Conservation (phyloP, 441 rosid genomes). For the Sinapis alba region DNA sequence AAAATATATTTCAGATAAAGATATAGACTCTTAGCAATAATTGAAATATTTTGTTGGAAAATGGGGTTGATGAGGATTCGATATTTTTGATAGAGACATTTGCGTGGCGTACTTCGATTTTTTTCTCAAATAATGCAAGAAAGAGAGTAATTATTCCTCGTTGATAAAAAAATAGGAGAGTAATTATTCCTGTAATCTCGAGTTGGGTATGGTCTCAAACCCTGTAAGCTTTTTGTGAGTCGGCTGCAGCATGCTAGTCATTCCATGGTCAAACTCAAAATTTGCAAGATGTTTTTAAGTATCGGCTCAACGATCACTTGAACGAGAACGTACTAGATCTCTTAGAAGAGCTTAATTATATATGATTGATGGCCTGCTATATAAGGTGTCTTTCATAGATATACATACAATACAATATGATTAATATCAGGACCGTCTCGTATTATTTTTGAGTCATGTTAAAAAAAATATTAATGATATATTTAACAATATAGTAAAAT, state of each 20-base stretch:
- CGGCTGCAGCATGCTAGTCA: background rate
- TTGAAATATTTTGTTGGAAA: slow-evolving; percentile 2
- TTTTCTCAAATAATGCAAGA: background rate
- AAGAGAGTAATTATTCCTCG: background rate
- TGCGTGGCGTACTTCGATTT: background rate
- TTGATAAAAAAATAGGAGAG: no score
- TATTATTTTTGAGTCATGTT: no score
- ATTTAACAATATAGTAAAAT: no score
- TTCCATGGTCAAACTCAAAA: background rate
- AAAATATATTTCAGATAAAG: background rate
- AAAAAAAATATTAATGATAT: no score
- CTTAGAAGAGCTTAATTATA: background rate
- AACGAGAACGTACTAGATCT: background rate
- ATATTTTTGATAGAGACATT: slow-evolving; percentile 14
- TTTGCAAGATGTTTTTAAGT: background rate
- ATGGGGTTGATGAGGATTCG: background rate
- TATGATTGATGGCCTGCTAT: background rate
- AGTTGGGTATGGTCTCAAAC: background rate
- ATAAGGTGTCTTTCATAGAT: background rate
- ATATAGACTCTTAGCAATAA: background rate
- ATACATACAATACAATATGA: background rate
- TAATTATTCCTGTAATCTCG: background rate
- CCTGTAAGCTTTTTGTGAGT: background rate
- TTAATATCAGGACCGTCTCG: no score
- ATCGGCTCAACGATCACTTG: background rate